Evolutionary conservation across 169 alveolate species (phyloP).

Genomic region (Plasmodium knowlesi): DNA sequence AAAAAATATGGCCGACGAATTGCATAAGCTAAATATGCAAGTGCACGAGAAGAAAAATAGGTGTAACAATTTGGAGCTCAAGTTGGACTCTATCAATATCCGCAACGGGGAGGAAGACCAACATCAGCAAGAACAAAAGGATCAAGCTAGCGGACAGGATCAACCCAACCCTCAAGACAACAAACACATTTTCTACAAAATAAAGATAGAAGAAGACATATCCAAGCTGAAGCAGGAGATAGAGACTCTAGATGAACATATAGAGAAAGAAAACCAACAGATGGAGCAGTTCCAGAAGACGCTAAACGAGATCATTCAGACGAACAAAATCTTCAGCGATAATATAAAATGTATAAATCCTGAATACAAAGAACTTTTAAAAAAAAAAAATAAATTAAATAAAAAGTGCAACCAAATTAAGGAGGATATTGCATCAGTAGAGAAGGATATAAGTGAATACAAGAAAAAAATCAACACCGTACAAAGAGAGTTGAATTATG

Average conservation of each 20-base stretch:
- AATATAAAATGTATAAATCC: slow-evolving; percentile 65
- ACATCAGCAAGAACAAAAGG: not conserved
- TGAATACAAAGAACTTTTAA: slow-evolving; percentile 43
- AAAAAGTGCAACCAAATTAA: slow-evolving; percentile 53
- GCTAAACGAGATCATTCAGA: slow-evolving; percentile 47
- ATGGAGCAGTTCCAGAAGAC: slow-evolving; percentile 30
- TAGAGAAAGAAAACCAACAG: slow-evolving; percentile 15
- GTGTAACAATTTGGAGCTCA: slow-evolving; percentile 50
- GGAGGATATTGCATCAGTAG: slow-evolving; percentile 5
- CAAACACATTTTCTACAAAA: slow-evolving; percentile 39
- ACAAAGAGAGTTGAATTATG: slow-evolving; percentile 6
- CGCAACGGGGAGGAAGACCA: not conserved
- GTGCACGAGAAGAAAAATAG: slow-evolving; percentile 34
- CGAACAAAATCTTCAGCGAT: slow-evolving; percentile 60
- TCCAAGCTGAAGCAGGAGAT: slow-evolving; percentile 30
- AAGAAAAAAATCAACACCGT: slow-evolving; percentile 10
- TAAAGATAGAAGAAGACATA: slow-evolving; percentile 66
- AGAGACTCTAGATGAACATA: slow-evolving; percentile 15
- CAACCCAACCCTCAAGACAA: not conserved
- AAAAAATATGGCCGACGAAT: slow-evolving; percentile 56
- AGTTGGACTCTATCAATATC: not conserved
- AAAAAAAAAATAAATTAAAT: slow-evolving; percentile 69
- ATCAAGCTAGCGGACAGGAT: not conserved
- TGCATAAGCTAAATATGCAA: slow-evolving; percentile 55
- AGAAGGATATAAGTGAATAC: slow-evolving; percentile 34